A percentile compares a stretch with the other conserved stretches of the same genome.
These are phyloP conservation scores for Plasmodium ovale DNA, from an alignment of 169 alveolate species.

Conservation along the genomic window DNA sequence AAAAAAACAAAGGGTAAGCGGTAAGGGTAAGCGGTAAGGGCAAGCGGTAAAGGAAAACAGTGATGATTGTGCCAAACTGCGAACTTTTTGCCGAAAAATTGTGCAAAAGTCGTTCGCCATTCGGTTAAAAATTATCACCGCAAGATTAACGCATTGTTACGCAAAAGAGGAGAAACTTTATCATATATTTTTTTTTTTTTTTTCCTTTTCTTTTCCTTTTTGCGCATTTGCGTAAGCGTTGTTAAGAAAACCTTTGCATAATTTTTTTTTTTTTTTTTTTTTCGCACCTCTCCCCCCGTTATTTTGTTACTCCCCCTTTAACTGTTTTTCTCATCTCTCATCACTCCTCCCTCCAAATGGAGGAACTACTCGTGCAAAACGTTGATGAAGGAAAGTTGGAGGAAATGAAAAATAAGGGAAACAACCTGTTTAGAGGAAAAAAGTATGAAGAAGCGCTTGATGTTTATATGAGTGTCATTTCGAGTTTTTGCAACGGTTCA, in stretches of 20 bases:
- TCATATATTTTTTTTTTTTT: no score
- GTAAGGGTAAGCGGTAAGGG: no score
- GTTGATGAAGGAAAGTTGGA: constrained; percentile 14
- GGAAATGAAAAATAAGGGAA: constrained; percentile 67
- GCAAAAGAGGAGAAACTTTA: no score
- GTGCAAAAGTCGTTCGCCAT: no score
- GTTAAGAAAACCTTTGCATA: no score
- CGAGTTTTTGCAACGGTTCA: constrained; percentile 18
- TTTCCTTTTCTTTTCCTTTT: background rate
- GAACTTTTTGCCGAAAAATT: no score
- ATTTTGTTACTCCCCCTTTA: background rate
- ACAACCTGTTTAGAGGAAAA: constrained; percentile 21
- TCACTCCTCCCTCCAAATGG: background rate
- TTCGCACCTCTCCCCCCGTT: background rate
- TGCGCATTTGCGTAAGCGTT: no score
- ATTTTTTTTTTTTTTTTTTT: background rate
- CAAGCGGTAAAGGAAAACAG: no score
- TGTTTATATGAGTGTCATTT: constrained; percentile 18
- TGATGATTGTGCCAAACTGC: no score
- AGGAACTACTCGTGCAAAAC: background rate
- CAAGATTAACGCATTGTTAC: no score
- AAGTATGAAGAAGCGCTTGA: constrained; percentile 47
- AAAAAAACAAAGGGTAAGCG: no score
- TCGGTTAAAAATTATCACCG: no score
- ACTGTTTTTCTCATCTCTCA: background rate